Evolutionary conservation across 1,284 basidiomycete species (phyloP).

Genomic region (Kwoniella shivajii): DNA sequence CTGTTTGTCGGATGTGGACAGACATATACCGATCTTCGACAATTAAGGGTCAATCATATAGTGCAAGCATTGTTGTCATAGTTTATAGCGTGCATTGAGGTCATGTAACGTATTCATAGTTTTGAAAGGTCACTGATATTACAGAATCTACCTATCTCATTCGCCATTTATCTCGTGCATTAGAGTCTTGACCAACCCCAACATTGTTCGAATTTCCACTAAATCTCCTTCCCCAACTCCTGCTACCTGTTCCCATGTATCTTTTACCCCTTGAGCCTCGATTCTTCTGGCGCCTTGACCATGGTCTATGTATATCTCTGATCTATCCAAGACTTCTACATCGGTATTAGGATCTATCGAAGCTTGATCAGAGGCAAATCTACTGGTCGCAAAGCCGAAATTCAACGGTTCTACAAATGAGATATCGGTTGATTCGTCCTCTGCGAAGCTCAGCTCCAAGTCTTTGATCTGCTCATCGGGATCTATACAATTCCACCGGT

Average conservation of each 20-base stretch:
- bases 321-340: too few relatives aligned
- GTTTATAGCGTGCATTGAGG: background rate
- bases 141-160: background rate
- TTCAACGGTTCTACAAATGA: background rate
- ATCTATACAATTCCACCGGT: background rate
- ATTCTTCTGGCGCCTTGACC: too few relatives aligned
- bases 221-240: conserved; percentile 5
- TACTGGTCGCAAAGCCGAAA: conserved; percentile 7
- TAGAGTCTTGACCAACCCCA: background rate
- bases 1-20: conserved; percentile 95
- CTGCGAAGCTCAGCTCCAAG: conserved; percentile 13
- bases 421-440: background rate
- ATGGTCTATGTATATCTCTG: too few relatives aligned
- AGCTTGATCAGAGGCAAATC: background rate
- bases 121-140: too few relatives aligned
- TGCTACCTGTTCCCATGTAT: conserved; percentile 4
- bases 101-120: conserved; percentile 1
- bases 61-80: conserved; percentile 71
- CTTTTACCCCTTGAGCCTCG: background rate
- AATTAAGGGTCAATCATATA: conserved; percentile 86
- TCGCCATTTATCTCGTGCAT: too few relatives aligned
- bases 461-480: conserved; percentile 16
- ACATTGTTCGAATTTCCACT: background rate
- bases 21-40: conserved; percentile 91
- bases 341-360: background rate